Base-by-base conservation (phyloP, 306 rosid species). In the Rosa persica region DNA sequence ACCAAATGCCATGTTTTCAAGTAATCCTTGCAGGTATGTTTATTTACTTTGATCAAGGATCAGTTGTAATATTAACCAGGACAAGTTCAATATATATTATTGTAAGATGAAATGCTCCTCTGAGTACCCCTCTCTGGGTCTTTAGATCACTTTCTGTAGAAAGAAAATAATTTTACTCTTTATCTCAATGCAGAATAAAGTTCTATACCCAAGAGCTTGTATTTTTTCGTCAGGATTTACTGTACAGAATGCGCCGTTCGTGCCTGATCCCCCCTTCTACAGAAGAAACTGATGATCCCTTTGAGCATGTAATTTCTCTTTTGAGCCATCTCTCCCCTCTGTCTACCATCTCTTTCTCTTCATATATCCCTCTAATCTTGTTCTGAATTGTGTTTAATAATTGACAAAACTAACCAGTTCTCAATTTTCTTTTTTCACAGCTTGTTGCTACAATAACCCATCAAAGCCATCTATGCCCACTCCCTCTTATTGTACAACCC, bases 381-480 rank as follows among this genome's bases (percentile, higher is more conserved):
- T 17, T 30, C 12, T 69, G 42, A 2, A 19, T 34, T 51, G 67
- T 36, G 52, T 79, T 69, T 80, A 23, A 61, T 64, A 49, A 46
- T 79, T 73, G 42, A 58, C 58, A 54, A 55, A 78, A 62, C 83
- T 80, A 30, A 76, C 78, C 15, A 11, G 52, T 71, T 79, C 34
- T 78, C 49, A 12, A 62, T 73, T 83, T 78, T 65, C 71, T 70
- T 82, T 84, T 79, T 73, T 85, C 84, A 86, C 97, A 95, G 98
- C 93, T 92, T 84, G 96, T 95, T 72, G 98, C 98, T 58, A 92
- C 98, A 83, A 91, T 95, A 82, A 85, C 95, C 74, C 98, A 95
- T 79, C 98, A 95, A 88, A 90, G 97, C 80, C 98, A 95, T 91
- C 98, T 92, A 68, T 92, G 98, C 68, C 98, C 98, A 36, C 93